A percentile compares a stretch with the other conserved stretches of the same genome.
phyloP scores from a whole-genome alignment of 495 filamentous ascomycete genomes.

The Haplographium delicatum region DNA sequence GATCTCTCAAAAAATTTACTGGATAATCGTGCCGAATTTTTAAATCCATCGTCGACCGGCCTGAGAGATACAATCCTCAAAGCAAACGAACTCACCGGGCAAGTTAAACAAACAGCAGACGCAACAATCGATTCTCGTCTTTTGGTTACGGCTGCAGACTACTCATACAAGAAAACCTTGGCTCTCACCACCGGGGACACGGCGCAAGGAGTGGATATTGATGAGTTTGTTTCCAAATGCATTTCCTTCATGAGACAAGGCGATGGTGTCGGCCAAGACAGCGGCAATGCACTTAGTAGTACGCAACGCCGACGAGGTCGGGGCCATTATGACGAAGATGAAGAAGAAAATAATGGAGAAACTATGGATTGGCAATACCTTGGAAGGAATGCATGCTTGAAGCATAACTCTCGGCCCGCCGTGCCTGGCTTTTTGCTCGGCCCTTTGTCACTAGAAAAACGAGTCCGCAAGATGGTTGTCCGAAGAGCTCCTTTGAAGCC shows the following conservation, averaged over 20 bases:
- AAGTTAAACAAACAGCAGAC: constrained; percentile 88
- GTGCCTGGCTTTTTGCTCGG: constrained; percentile 84
- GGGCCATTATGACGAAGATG: constrained; percentile 41
- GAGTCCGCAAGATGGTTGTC: constrained; percentile 60
- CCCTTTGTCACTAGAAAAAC: constrained; percentile 84
- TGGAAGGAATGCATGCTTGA: constrained; percentile 69
- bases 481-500: constrained; percentile 57
- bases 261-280: constrained; percentile 33
- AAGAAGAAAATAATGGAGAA: constrained; percentile 64
- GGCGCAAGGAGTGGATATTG: constrained; percentile 73
- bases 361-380: constrained; percentile 84
- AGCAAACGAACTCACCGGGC: constrained; percentile 57
- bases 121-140: constrained; percentile 85
- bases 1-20: constrained; percentile 61
- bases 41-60: constrained; percentile 54
- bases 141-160: constrained; percentile 71
- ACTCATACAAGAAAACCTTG: constrained; percentile 66
- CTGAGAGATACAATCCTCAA: constrained; percentile 56
- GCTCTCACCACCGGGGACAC: constrained; percentile 64
- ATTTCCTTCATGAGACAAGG: constrained; percentile 74
- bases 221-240: constrained; percentile 91
- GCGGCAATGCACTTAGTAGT: constrained; percentile 30
- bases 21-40: constrained; percentile 65
- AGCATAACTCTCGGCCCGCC: constrained; percentile 64
- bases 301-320: constrained; percentile 36